Evolutionary conservation across 1,284 basidiomycete genomes (phyloP).

Genomic region (Ganoderma multipileum): DNA sequence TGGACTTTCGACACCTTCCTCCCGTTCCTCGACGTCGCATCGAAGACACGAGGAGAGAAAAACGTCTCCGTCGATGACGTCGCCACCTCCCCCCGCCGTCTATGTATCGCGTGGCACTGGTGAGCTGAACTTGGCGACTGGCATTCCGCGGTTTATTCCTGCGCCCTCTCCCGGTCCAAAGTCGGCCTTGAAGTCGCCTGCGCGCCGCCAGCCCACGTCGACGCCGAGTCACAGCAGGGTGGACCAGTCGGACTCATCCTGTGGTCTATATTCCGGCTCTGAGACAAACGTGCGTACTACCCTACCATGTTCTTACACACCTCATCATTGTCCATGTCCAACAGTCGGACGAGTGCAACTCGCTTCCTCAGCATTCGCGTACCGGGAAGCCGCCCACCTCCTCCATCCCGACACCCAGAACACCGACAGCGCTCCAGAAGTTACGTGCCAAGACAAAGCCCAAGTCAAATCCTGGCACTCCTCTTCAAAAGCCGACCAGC

Average conservation of each 20-base stretch:
- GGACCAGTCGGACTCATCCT: slow-evolving; percentile 15
- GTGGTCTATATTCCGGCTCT: slow-evolving; percentile 15
- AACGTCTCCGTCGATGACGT: not conserved
- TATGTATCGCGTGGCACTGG: slow-evolving; percentile 5
- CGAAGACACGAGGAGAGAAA: not conserved
- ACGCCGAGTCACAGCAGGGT: not conserved
- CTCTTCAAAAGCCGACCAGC: slow-evolving; percentile 11
- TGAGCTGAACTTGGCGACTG: slow-evolving; percentile 4
- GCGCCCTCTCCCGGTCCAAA: slow-evolving; percentile 12
- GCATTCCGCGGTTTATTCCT: slow-evolving; percentile 16
- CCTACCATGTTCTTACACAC: not conserved
- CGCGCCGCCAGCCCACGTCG: slow-evolving; percentile 2
- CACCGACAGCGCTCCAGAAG: slow-evolving; percentile 13
- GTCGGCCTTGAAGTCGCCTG: slow-evolving; percentile 25
- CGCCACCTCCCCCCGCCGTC: not conserved
- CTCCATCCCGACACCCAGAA: not conserved
- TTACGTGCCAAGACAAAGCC: slow-evolving; percentile 12
- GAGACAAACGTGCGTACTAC: slow-evolving; percentile 13
- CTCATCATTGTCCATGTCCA: not conserved
- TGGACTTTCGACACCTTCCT: not conserved
- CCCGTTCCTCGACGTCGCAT: not conserved
- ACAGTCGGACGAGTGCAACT: not conserved
- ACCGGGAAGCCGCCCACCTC: not conserved
- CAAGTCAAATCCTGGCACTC: slow-evolving; percentile 30
- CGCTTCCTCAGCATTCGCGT: not conserved